Base-by-base conservation (phyloP, 2,329 filamentous ascomycete species). In the Fusarium avenaceum region DNA sequence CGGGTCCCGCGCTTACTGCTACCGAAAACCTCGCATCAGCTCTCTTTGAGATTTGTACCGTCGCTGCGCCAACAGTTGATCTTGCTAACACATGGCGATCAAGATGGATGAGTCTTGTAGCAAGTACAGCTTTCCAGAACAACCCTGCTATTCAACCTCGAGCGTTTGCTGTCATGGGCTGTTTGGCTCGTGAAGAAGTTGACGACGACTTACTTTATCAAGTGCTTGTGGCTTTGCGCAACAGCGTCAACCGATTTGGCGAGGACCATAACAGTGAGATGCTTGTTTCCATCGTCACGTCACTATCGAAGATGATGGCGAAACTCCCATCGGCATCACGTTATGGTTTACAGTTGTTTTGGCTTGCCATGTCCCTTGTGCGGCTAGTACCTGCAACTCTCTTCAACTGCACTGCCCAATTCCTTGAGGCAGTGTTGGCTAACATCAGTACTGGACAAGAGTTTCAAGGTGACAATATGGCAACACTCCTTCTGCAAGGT, bases 181-280 rank as follows among this genome's bases (percentile, higher is more conserved):
- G 89, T 69, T 78, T 92, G 11, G 89, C 89, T 24, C 83, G 88
- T n/a, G 89, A 91, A 72, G 89, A 91, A 74, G 89, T 92, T 3
- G 89, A 92, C 54, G 89, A 92, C 67, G 89, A 92, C 73, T 80
- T 92, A 6, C 82, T 92, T 4, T 92, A 92, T 73, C 89, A 92
- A 75, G 89, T 92, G 20, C 82, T 92, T 4, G 89, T 92, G 28
- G 88, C 89, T 17, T 80, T 92, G 17, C 85, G 89, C 47, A 89
- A 85, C 65, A 90, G 89, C 70, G 84, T 92, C 17, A 80, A 83
- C n/a, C 85, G 89, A 28, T 91, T 90, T 72, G 85, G 86, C 44
- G 88, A 90, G 57, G 88, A 90, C 57, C 85, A 82, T 57, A 89
- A 86, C 72, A 87, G 84, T 66, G 89, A 91, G 70, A 90, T 92